Base-by-base conservation (phyloP, 2,329 filamentous ascomycete genomes). In the Neonectria magnoliae region DNA sequence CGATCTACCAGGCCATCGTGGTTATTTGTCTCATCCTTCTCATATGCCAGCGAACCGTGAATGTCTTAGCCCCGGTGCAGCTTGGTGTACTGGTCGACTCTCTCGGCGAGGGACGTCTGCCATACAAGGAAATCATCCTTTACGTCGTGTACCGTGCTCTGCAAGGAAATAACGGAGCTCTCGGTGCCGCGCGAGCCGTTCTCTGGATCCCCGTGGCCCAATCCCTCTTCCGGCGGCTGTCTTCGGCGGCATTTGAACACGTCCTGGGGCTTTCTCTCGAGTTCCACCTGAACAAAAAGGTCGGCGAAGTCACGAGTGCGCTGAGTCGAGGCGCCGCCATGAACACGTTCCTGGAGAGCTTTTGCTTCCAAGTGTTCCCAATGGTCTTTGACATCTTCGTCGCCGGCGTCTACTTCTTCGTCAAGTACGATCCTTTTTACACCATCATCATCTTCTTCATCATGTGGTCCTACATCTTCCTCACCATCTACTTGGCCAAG, bases 241-340 rank as follows among this genome's bases (percentile, higher is more conserved):
- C 81, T 0, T 76, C 71, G 1, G 81, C 83, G 1, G 81, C 83
- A 1, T 85, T 85, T 29, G 80, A 83, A 59, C 83, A 85, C 52
- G 81, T 85, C 0, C 69, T 84, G 4, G 77, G 77, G 0, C 76
- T 85, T 1, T 84, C 82, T 0, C 74, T 85, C 10, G 83, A 85
- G 11, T 86, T 86, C 48, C 84, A 86, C 58, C 73, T 85, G 1
- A 82, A 81, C 70, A 85, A 85, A 66, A 79, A 82, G 45, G 80
- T 83, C n/a, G 84, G 83, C 2, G 84, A 85, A 70, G 82, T 86
- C 9, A 82, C 83, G 4, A 85, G 81, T 51, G 84, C 84, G 1
- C 73, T 86, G 0, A 83, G 76, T 60, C 81, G 83, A 53, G 83
- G 84, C 4, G 79, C 78, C 6, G 79, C 83, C 1, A 78, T 85